Evolutionary conservation across 1,284 basidiomycete genomes (phyloP).

Genomic region (Gomphus bonarii): DNA sequence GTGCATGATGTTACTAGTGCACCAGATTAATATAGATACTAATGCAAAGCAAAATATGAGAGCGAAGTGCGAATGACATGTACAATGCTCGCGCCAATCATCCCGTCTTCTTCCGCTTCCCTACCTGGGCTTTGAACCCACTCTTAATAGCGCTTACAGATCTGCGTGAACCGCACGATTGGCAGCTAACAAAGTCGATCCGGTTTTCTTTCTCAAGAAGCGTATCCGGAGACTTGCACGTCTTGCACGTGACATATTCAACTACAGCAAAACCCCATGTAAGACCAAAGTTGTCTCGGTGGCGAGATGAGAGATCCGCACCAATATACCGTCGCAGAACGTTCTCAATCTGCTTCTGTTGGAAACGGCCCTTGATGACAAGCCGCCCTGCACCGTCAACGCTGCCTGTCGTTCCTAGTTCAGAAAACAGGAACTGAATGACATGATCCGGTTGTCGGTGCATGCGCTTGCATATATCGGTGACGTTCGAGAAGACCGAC

Average conservation of each 20-base stretch:
- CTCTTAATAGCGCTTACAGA: constrained; percentile 97
- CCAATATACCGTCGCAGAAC: constrained; percentile 94
- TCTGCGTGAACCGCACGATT: constrained; percentile 85
- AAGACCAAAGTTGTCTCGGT: neutral
- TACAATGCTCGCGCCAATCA: neutral
- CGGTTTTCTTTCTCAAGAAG: constrained; percentile 95
- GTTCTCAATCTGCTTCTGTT: constrained; percentile 98
- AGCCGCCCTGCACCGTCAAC: constrained; percentile 90
- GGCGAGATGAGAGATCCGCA: constrained; percentile 31
- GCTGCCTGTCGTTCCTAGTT: constrained; percentile 96
- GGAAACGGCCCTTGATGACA: constrained; percentile 97
- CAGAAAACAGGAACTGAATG: constrained; percentile 94
- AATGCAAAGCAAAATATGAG: neutral
- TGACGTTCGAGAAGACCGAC: constrained; percentile 92
- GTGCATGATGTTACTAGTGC: neutral
- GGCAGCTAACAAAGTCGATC: constrained; percentile 98
- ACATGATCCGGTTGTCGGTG: constrained; percentile 97
- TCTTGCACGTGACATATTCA: constrained; percentile 99
- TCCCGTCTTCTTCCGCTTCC: constrained; percentile 62
- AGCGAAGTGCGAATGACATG: neutral
- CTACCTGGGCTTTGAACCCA: constrained; percentile 97
- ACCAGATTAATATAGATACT: neutral
- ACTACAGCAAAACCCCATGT: constrained; percentile 37
- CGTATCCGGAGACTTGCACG: constrained; percentile 98
- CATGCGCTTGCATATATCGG: constrained; percentile 98